Base-by-base conservation (phyloP, 75 land plant genomes). In the Selaginella moellendorffii region DNA sequence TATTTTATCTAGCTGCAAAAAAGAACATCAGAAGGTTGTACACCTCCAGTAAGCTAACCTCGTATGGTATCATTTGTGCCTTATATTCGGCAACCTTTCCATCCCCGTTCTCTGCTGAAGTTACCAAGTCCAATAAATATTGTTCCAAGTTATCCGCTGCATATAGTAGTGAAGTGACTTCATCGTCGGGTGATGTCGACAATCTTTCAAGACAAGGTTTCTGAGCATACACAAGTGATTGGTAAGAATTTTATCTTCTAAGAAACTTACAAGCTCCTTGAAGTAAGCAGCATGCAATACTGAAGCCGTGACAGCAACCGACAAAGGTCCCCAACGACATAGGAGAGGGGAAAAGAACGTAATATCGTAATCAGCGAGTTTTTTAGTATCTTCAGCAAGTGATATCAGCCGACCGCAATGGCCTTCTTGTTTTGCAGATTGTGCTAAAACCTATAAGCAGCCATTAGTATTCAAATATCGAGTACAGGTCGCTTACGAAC, bases 61-160 rank as follows among this genome's bases (percentile, higher is more conserved):
- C 76, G 58, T 80, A 92, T n/a, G 68, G 74, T 10, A 25, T 61
- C 61, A 92, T 42, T 62, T 85, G 82, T 56, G 82, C 62, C 31
- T 66, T 79, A 69, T 65, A 79, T 66, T 71, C 66, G 29, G 52
- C 63, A 54, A 68, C 77, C 18, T 54, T 71, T 58, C 65, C 69
- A 1, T 69, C 84, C n/a, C 79, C 93, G 52, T 74, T 78, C 66
- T 76, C 46, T 14, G 14, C 46, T 5, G 46, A 36, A 36, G 46
- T 65, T 24, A 92, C 73, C 29, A 85, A 67, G 26, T 68, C 61
- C 62, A 82, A 30, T 29, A 88, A 64, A 73, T 74, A 77, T 58
- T 83, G 84, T 62, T 92, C 97, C 52, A 92, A 78, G 69, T 77
- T 77, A 67, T 88, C 87, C 68, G 97, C 97, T 73, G 87, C 90